phyloP scores from a whole-genome alignment of 2,329 filamentous ascomycete species.

The Fusarium gaditjirri region DNA sequence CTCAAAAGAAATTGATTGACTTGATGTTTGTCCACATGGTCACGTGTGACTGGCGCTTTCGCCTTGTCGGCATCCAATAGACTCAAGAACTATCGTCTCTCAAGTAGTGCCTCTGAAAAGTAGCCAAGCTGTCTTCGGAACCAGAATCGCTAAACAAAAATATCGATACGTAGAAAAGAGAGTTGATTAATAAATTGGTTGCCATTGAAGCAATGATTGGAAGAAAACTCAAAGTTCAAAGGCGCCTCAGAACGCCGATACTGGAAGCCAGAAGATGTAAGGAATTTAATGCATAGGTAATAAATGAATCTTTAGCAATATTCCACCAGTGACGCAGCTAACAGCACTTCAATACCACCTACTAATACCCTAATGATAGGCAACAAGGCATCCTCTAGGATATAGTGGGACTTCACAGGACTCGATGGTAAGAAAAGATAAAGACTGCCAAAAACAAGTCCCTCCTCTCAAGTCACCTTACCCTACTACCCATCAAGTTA shows the following conservation, averaged over 20 bases:
- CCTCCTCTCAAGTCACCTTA: neutral
- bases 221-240: too few species aligned
- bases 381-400: neutral
- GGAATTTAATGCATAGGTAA: accelerated
- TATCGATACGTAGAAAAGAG: too few species aligned
- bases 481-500: neutral
- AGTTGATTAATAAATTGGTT: neutral
- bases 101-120: too few species aligned
- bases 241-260: neutral
- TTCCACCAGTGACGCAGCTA: neutral
- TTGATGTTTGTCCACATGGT: neutral
- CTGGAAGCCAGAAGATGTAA: neutral
- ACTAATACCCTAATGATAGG: neutral
- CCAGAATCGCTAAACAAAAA: too few species aligned
- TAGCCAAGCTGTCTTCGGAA: neutral
- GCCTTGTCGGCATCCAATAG: too few species aligned
- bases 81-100: too few species aligned
- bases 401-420: neutral
- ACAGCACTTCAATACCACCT: neutral
- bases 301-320: neutral
- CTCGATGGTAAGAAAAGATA: neutral
- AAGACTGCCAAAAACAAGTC: neutral
- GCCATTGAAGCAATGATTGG: neutral
- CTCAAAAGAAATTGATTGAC: neutral
- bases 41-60: neutral